A percentile compares a stretch with the other conserved stretches of the same genome.
phyloP scores from a whole-genome alignment of 2,329 filamentous ascomycete species.

The Dothideomycetes sp. region DNA sequence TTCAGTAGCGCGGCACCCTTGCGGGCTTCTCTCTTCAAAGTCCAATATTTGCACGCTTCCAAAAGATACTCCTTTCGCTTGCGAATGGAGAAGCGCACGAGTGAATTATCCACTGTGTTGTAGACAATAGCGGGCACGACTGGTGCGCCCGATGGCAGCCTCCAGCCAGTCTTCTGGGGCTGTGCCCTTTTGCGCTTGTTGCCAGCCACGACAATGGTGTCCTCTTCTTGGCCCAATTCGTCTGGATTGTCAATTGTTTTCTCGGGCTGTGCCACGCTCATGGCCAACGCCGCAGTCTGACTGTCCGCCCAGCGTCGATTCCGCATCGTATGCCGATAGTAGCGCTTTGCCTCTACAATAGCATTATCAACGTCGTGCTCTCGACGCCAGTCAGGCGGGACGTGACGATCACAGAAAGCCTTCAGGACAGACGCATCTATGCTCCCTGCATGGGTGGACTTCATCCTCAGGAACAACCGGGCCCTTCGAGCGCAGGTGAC shows the following conservation, averaged over 20 bases:
- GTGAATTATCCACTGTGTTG: conserved; percentile 70
- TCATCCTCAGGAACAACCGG: conserved; percentile 89
- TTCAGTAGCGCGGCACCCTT: conserved; percentile 87
- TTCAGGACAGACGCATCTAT: conserved; percentile 78
- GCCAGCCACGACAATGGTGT: conserved; percentile 41
- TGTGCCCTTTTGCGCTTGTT: conserved; percentile 48
- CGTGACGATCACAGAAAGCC: conserved; percentile 92
- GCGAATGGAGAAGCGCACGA: conserved; percentile 71
- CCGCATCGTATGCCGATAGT: conserved; percentile 82
- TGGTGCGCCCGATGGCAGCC: conserved; percentile 84
- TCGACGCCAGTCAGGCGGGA: conserved; percentile 74
- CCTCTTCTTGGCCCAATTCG: conserved; percentile 24
- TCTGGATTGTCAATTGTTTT: conserved; percentile 35
- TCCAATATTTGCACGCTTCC: conserved; percentile 96
- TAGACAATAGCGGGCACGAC: conserved; percentile 86
- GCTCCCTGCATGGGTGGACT: conserved; percentile 71
- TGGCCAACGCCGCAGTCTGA: conserved; percentile 67
- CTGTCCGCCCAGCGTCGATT: conserved; percentile 87
- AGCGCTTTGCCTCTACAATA: conserved; percentile 72
- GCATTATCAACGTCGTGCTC: conserved; percentile 76
- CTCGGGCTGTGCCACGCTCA: conserved; percentile 54
- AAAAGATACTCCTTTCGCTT: conserved; percentile 88
- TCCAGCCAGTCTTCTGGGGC: conserved; percentile 65
- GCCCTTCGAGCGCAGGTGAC: conserved; percentile 88
- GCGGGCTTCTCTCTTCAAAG: conserved; percentile 84